Evolutionary conservation across 2,329 filamentous ascomycete genomes (phyloP).

Genomic region (Xenosphaeropsis pyriputrescens): DNA sequence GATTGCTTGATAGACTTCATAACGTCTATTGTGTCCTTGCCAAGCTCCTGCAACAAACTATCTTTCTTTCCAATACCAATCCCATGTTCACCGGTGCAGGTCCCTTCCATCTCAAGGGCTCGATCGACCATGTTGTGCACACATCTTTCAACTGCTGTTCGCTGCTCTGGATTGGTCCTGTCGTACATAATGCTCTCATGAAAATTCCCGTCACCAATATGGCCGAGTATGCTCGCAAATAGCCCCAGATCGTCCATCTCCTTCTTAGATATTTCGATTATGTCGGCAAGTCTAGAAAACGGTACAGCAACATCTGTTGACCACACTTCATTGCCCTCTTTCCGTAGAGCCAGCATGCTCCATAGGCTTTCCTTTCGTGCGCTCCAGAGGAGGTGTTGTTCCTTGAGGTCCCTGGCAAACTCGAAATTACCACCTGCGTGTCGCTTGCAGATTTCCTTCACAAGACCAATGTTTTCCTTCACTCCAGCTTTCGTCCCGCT

Average conservation of each 20-base stretch:
- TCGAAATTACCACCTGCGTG: slow-evolving; percentile 57
- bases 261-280: slow-evolving; percentile 72
- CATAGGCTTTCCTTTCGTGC: slow-evolving; percentile 74
- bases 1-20: slow-evolving; percentile 78
- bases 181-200: slow-evolving; percentile 89
- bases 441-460: slow-evolving; percentile 49
- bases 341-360: slow-evolving; percentile 61
- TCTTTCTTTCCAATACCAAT: slow-evolving; percentile 79
- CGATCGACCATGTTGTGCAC: slow-evolving; percentile 83
- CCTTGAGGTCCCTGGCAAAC: slow-evolving; percentile 56
- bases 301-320: slow-evolving; percentile 77
- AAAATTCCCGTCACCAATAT: slow-evolving; percentile 91
- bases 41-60: slow-evolving; percentile 65
- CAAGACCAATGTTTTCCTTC: slow-evolving; percentile 57
- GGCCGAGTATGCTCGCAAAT: slow-evolving; percentile 77
- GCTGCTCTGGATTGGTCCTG: slow-evolving; percentile 50
- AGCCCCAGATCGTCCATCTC: slow-evolving; percentile 76
- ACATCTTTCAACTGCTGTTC: slow-evolving; percentile 61
- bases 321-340: slow-evolving; percentile 58
- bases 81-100: slow-evolving; percentile 76
- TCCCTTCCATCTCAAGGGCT: slow-evolving; percentile 89
- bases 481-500: slow-evolving; percentile 68
- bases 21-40: slow-evolving; percentile 62
- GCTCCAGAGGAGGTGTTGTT: slow-evolving; percentile 66
- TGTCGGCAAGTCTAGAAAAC: slow-evolving; percentile 58